A percentile compares a stretch with the other conserved stretches of the same genome.
Evolutionary conservation across 2,329 filamentous ascomycete species (phyloP).

Genomic region (Epichloe sp.): DNA sequence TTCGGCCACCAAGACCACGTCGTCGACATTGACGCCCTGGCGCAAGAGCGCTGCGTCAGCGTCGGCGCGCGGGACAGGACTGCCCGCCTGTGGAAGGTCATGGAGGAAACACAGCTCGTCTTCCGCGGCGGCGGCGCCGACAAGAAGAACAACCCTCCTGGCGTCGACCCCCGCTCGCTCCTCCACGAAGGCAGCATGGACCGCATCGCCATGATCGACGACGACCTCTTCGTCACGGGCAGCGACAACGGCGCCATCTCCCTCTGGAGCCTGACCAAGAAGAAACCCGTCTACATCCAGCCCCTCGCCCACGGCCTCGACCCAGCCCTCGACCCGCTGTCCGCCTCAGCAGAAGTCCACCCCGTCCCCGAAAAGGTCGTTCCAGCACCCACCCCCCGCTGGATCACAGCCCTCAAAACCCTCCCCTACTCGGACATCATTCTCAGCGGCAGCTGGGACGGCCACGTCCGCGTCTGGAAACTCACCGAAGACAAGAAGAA

Average conservation of each 20-base stretch:
- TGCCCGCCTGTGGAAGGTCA: slow-evolving; percentile 88
- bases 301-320: slow-evolving; percentile 78
- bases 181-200: slow-evolving; percentile 78
- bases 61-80: slow-evolving; percentile 87
- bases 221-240: slow-evolving; percentile 80
- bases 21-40: slow-evolving; percentile 68
- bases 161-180: slow-evolving; percentile 37
- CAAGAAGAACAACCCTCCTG: slow-evolving; percentile 35
- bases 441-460: slow-evolving; percentile 85
- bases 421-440: slow-evolving; percentile 86
- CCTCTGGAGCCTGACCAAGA: slow-evolving; percentile 84
- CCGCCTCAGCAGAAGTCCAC: slow-evolving; percentile 59
- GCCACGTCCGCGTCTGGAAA: slow-evolving; percentile 72
- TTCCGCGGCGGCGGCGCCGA: slow-evolving; percentile 71
- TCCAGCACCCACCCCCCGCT: slow-evolving; percentile 55
- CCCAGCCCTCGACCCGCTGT: slow-evolving; percentile 49
- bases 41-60: slow-evolving; percentile 77
- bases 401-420: slow-evolving; percentile 78
- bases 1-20: slow-evolving; percentile 94
- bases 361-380: slow-evolving; percentile 43
- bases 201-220: slow-evolving; percentile 79
- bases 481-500: slow-evolving; percentile 71
- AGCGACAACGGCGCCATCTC: slow-evolving; percentile 80
- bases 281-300: slow-evolving; percentile 78
- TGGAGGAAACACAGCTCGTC: slow-evolving; percentile 88